phyloP scores from a whole-genome alignment of 2,329 filamentous ascomycete species.

The Ambrosiella beaveri region DNA sequence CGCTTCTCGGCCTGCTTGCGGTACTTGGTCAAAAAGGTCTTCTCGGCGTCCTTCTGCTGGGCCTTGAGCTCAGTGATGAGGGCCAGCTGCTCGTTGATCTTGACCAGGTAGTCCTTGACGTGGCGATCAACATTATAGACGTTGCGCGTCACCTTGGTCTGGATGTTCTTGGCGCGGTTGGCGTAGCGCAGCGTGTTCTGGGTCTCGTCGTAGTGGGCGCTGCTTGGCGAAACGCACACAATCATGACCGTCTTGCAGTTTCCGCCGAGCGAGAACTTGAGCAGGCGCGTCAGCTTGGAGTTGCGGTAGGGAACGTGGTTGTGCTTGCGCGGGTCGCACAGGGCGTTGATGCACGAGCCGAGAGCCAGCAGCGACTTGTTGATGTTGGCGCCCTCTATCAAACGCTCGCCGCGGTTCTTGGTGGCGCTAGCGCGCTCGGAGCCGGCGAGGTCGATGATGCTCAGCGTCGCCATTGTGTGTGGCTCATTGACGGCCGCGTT shows the following conservation, averaged over 20 bases:
- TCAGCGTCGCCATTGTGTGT: conserved; percentile 93
- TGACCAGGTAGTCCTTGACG: conserved; percentile 97
- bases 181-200: conserved; percentile 96
- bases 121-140: conserved; percentile 98
- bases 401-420: conserved; percentile 81
- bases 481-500: conserved; percentile 87
- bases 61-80: conserved; percentile 89
- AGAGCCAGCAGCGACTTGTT: conserved; percentile 93
- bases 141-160: conserved; percentile 97
- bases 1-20: conserved; percentile 79
- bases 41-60: conserved; percentile 79
- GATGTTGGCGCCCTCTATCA: conserved; percentile 94
- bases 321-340: conserved; percentile 79
- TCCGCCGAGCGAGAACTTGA: conserved; percentile 92
- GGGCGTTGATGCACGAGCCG: conserved; percentile 93
- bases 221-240: conserved; percentile 92
- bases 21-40: conserved; percentile 70
- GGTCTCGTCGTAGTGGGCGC: conserved; percentile 92
- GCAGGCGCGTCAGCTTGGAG: conserved; percentile 83
- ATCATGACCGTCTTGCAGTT: conserved; percentile 99
- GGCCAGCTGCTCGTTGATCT: conserved; percentile 97
- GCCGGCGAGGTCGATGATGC: conserved; percentile 92
- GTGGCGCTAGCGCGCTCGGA: conserved; percentile 93
- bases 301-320: conserved; percentile 96
- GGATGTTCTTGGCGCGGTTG: conserved; percentile 97